These are phyloP conservation scores for Botrytis elliptica DNA, from an alignment of 2,329 filamentous ascomycete species.

Conservation along the genomic window DNA sequence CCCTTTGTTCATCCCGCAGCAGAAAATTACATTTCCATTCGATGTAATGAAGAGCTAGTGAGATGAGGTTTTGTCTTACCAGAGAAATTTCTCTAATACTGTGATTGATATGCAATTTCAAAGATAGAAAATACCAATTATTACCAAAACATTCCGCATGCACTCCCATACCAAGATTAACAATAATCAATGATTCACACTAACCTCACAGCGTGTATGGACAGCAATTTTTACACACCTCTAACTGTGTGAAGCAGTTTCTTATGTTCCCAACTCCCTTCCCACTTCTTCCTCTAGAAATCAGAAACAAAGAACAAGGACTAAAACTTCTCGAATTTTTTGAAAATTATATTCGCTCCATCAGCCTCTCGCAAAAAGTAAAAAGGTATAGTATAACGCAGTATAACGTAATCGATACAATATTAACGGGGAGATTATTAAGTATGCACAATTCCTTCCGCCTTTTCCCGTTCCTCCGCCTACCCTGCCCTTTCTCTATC, in stretches of 20 bases:
- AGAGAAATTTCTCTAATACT: no score
- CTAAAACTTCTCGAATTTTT: background rate
- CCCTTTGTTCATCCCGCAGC: no score
- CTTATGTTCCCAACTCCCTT: no score
- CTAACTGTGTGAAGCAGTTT: no score
- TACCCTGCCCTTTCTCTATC: background rate
- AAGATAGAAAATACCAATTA: no score
- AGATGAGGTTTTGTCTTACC: no score
- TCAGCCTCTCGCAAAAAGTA: background rate
- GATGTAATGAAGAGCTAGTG: no score
- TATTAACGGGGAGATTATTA: conserved; percentile 1
- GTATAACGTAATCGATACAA: conserved; percentile 3
- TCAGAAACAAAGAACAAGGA: background rate
- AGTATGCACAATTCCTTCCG: conserved; percentile 11
- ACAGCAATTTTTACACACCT: background rate
- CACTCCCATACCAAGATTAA: no score
- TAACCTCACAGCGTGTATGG: background rate
- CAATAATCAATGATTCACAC: background rate
- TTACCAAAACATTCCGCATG: no score
- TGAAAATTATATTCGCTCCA: background rate
- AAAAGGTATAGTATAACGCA: conserved; percentile 8
- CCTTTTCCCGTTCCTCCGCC: background rate
- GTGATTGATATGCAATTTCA: no score
- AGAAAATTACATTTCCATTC: no score
- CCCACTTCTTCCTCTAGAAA: background rate